These are phyloP conservation scores for Russula compacta DNA, from an alignment of 768 basidiomycete genomes.

Conservation along the genomic window DNA sequence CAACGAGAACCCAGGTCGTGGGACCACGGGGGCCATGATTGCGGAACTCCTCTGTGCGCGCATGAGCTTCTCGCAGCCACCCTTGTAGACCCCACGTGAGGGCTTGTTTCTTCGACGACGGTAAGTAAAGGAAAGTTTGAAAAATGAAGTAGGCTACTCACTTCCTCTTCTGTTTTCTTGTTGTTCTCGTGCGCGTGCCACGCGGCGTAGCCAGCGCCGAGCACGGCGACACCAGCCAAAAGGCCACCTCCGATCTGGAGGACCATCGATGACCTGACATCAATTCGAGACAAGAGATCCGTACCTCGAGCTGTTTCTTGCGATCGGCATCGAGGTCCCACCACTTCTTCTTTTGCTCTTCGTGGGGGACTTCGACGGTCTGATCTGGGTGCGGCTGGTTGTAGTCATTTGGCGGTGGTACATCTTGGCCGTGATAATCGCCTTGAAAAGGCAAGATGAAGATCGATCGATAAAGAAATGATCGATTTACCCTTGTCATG, in stretches of 20 bases:
- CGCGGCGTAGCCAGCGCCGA: constrained; percentile 43
- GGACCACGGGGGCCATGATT: constrained; percentile 37
- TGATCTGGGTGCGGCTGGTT: constrained; percentile 24
- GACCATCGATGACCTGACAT: background rate
- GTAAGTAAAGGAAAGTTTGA: background rate
- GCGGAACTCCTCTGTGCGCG: constrained; percentile 43
- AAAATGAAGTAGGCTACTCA: constrained; percentile 21
- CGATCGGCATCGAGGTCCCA: constrained; percentile 42
- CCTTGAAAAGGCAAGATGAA: background rate
- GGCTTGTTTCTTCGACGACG: constrained; percentile 36
- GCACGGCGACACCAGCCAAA: constrained; percentile 40
- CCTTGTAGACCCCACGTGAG: constrained; percentile 39
- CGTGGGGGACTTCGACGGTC: constrained; percentile 29
- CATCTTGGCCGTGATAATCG: constrained; percentile 4
- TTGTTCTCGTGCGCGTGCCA: constrained; percentile 42
- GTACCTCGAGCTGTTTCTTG: constrained; percentile 53
- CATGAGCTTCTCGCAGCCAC: constrained; percentile 51
- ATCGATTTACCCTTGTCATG: constrained; percentile 17
- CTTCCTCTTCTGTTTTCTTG: constrained; percentile 49
- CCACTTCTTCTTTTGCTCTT: constrained; percentile 49
- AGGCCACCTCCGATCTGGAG: constrained; percentile 57
- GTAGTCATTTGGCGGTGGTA: constrained; percentile 20
- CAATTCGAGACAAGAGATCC: background rate
- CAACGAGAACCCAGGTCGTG: constrained; percentile 52
- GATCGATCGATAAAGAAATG: background rate